A percentile compares a stretch with the other conserved stretches of the same genome.
Evolutionary conservation across 2,329 filamentous ascomycete species (phyloP).

Genomic region (Pseudocercospora pini-densiflorae): DNA sequence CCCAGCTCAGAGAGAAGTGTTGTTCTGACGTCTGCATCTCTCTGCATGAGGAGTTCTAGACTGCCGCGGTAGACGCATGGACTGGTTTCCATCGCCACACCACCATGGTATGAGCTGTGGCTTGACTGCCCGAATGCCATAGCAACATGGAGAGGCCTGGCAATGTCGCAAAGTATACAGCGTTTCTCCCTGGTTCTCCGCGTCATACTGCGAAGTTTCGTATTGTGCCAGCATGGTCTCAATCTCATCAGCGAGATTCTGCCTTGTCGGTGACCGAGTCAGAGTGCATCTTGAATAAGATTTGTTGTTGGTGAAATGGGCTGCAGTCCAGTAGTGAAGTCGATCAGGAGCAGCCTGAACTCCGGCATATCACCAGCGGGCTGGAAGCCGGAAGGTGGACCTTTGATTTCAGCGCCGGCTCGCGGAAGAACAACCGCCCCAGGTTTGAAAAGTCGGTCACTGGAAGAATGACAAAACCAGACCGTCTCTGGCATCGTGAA

Average conservation of each 20-base stretch:
- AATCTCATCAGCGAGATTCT: neutral
- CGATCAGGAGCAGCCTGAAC: neutral
- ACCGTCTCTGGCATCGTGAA: neutral
- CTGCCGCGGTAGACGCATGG: neutral
- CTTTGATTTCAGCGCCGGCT: neutral
- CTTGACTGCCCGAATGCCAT: neutral
- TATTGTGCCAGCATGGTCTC: neutral
- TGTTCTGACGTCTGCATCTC: neutral
- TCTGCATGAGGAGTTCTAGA: neutral
- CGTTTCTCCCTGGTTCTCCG: neutral
- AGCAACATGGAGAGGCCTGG: neutral
- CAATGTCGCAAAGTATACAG: neutral
- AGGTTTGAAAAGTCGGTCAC: conserved; percentile 1
- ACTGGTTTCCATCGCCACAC: neutral
- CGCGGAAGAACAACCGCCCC: neutral
- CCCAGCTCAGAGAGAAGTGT: neutral
- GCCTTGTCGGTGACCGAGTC: neutral
- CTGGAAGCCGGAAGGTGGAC: neutral
- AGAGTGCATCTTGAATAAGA: neutral
- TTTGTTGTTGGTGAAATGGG: neutral
- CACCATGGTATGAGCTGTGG: neutral
- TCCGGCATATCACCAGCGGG: neutral
- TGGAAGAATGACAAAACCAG: neutral
- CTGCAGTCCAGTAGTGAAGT: neutral
- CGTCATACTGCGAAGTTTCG: neutral